These are phyloP conservation scores for Hypoxylon fragiforme DNA, from an alignment of 495 filamentous ascomycete genomes.

Conservation along the genomic window DNA sequence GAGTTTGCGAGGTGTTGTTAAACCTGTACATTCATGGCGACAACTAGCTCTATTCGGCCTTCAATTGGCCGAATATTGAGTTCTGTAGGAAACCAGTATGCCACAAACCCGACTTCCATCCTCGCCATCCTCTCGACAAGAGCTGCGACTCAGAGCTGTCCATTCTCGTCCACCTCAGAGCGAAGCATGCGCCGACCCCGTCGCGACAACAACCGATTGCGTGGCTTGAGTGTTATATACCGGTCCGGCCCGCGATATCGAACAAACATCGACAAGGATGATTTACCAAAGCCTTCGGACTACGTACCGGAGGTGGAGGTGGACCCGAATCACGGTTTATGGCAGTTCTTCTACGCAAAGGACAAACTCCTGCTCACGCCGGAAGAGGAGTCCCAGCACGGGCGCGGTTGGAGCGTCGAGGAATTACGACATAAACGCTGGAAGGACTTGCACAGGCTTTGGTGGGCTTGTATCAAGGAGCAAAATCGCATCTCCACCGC, in stretches of 20 bases:
- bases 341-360: slow-evolving; percentile 80
- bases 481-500: slow-evolving; percentile 87
- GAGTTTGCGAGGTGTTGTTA: slow-evolving; percentile 1
- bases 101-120: slow-evolving; percentile 12
- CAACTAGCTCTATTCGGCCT: slow-evolving; percentile 48
- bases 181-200: slow-evolving; percentile 32
- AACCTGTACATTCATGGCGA: slow-evolving; percentile 42
- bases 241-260: slow-evolving; percentile 73
- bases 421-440: slow-evolving; percentile 88
- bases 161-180: slow-evolving; percentile 36
- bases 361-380: slow-evolving; percentile 67
- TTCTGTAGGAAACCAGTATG: slow-evolving; percentile 11
- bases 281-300: slow-evolving; percentile 72
- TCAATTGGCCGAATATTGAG: slow-evolving; percentile 41
- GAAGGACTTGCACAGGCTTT: slow-evolving; percentile 89
- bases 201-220: slow-evolving; percentile 66
- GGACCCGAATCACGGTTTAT: slow-evolving; percentile 84
- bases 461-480: slow-evolving; percentile 95
- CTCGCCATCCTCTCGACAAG: slow-evolving; percentile 9
- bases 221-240: slow-evolving; percentile 79
- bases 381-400: slow-evolving; percentile 66
- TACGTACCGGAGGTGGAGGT: slow-evolving; percentile 56
- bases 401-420: slow-evolving; percentile 81
- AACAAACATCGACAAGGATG: slow-evolving; percentile 68
- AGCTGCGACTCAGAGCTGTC: slow-evolving; percentile 23